Conservation (phyloP, 2,329 filamentous ascomycete species). For the Claviceps capensis region DNA sequence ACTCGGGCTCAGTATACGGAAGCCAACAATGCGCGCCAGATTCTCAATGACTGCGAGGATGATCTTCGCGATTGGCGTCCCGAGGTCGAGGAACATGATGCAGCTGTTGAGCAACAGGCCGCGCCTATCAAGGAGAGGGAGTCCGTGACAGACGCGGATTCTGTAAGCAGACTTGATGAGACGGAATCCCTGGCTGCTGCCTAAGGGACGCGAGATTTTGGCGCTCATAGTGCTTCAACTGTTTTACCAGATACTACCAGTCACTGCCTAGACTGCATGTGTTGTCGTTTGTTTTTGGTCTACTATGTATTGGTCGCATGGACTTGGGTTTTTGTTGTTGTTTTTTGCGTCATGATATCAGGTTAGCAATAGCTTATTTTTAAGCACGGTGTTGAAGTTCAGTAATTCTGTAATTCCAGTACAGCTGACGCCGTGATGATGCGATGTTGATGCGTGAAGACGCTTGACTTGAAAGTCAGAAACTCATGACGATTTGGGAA, state of each 20-base stretch:
- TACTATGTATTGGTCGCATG: not conserved
- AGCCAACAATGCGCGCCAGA: conserved; percentile 56
- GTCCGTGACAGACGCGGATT: conserved; percentile 4
- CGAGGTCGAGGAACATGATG: conserved; percentile 22
- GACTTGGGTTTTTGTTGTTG: not conserved
- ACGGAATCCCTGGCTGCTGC: not conserved
- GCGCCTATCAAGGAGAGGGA: conserved; percentile 15
- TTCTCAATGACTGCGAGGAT: conserved; percentile 85
- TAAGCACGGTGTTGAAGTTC: not conserved
- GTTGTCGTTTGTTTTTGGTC: not conserved
- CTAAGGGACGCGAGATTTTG: not conserved
- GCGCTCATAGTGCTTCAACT: too few species aligned
- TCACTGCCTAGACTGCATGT: not conserved
- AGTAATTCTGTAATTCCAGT: not conserved
- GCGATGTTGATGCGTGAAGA: too few species aligned
- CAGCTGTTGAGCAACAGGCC: conserved; percentile 11
- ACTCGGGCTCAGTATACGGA: conserved; percentile 53
- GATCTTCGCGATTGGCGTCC: conserved; percentile 66
- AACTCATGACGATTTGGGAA: too few species aligned
- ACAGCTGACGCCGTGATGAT: too few species aligned
- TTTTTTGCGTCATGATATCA: not conserved
- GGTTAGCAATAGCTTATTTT: not conserved
- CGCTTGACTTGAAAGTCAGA: too few species aligned
- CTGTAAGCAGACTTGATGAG: not conserved
- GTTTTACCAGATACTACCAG: too few species aligned